Evolutionary conservation across 2,329 filamentous ascomycete species (phyloP).

Genomic region (Blastomyces percursus): DNA sequence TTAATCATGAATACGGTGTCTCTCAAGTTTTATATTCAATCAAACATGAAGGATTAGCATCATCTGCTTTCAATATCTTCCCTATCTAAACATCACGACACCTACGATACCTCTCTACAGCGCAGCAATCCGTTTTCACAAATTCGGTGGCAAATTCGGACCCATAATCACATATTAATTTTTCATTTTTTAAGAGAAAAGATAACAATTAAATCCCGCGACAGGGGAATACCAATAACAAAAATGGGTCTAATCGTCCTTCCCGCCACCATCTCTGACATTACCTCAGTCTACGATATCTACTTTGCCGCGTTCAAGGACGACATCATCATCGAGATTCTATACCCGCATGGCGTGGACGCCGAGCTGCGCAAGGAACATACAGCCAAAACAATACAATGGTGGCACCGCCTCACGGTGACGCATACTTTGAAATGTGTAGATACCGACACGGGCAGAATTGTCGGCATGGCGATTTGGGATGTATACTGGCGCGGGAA

Average conservation of each 20-base stretch:
- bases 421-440: constrained; percentile 42
- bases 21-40: no score
- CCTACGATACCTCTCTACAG: neutral
- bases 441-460: constrained; percentile 34
- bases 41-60: no score
- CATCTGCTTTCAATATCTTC: no score
- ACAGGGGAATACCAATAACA: neutral
- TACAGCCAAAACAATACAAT: constrained; percentile 32
- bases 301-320: constrained; percentile 19
- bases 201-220: neutral
- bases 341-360: constrained; percentile 25
- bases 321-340: constrained; percentile 32
- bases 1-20: no score
- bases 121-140: neutral
- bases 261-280: constrained; percentile 21
- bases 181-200: neutral
- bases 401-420: constrained; percentile 27
- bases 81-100: no score
- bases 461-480: constrained; percentile 40
- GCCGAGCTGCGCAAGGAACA: constrained; percentile 33
- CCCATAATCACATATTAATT: neutral
- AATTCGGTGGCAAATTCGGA: neutral
- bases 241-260: constrained; percentile 34
- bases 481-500: constrained; percentile 34
- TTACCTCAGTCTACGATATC: constrained; percentile 16